These are phyloP conservation scores for Pseudopithomyces chartarum DNA, from an alignment of 2,329 filamentous ascomycete genomes.

Conservation along the genomic window DNA sequence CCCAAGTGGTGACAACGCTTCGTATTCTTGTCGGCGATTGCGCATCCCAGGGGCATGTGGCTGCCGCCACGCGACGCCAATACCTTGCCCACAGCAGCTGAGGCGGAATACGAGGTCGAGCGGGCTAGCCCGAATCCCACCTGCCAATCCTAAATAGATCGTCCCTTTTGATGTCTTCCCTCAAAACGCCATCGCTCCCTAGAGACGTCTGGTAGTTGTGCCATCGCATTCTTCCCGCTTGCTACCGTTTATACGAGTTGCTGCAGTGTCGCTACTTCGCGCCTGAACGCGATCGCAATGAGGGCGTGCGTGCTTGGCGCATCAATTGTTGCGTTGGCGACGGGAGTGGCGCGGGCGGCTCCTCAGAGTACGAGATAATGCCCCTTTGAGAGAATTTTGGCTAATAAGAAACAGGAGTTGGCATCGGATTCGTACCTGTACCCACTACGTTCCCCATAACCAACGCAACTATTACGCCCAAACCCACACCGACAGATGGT, in stretches of 20 bases:
- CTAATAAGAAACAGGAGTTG: conserved; percentile 5
- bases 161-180: background rate
- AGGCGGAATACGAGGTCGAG: conserved; percentile 15
- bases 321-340: background rate
- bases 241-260: conserved; percentile 4
- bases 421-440: conserved; percentile 6
- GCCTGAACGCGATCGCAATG: conserved; percentile 1
- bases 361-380: conserved; percentile 13
- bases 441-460: background rate
- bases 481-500: conserved; percentile 6
- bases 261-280: background rate
- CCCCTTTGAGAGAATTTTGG: background rate
- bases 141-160: conserved; percentile 5
- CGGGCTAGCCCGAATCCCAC: background rate
- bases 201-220: background rate
- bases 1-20: conserved; percentile 2
- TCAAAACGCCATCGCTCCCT: conserved; percentile 15
- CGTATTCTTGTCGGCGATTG: background rate
- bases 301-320: conserved; percentile 6
- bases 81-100: conserved; percentile 11
- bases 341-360: conserved; percentile 13
- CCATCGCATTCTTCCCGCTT: conserved; percentile 4
- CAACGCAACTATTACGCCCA: conserved; percentile 1
- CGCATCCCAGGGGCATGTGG: background rate
- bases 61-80: conserved; percentile 14